These are phyloP conservation scores for Pugionium dolabratum DNA, from an alignment of 345 rosid genomes.

Conservation along the genomic window DNA sequence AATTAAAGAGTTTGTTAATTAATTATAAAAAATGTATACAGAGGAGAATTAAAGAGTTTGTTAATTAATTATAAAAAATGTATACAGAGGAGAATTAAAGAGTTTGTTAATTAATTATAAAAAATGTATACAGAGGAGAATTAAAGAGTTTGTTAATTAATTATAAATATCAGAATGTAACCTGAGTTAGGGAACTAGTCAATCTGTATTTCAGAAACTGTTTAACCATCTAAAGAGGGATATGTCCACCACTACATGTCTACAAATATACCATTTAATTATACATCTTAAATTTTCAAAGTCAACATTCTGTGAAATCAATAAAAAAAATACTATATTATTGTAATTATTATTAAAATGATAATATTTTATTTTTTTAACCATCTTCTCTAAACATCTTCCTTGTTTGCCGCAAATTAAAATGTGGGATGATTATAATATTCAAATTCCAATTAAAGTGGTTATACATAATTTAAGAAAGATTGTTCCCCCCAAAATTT, in stretches of 20 bases:
- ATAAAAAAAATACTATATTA: not conserved
- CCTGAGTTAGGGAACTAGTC: constrained; percentile 25
- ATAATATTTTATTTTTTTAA: not conserved
- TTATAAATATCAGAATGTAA: constrained; percentile 18
- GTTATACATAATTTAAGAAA: not conserved
- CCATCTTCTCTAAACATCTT: not conserved
- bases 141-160: not conserved
- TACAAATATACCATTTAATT: constrained; percentile 4
- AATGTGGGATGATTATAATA: not conserved
- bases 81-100: not conserved
- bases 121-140: no score
- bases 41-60: no score
- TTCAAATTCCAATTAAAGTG: not conserved
- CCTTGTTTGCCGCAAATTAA: constrained; percentile 19
- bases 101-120: not conserved
- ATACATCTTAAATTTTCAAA: not conserved
- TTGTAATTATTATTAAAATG: not conserved
- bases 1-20: no score
- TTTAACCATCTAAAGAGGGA: constrained; percentile 12
- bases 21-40: no score
- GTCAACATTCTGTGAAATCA: constrained; percentile 6
- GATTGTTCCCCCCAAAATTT: not conserved
- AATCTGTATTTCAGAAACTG: constrained; percentile 26
- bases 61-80: no score
- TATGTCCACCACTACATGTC: constrained; percentile 26